Base-by-base conservation (phyloP, 345 rosid species). In the Heritiera littoralis region DNA sequence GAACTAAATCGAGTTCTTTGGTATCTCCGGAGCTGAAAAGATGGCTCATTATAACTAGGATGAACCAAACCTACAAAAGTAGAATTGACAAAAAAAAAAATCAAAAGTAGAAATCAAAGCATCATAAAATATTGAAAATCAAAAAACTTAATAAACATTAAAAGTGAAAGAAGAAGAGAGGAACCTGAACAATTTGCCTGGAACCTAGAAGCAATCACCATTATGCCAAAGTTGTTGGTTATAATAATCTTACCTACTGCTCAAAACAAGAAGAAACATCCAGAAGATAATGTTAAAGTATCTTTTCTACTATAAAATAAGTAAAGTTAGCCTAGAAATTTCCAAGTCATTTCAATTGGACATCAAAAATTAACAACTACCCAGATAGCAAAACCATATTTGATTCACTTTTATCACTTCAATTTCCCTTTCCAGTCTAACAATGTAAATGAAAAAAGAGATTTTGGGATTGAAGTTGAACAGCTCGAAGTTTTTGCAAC, bases 121-220 rank as follows among this genome's bases (percentile, higher is more conserved):
- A 55, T 56, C 5, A 67, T 20, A 56, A 43, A 45, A 13, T 2
- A 35, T 5, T 38, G 1, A 9, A 41, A 30, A 58, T 40, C 18
- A 14, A 3, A 55, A 23, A 54, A 15, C 63, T 20, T 7, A 20
- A n/a, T 7, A 65, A 9, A 46, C 40, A 23, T 41, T 23, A 49
- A 48, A 66, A 45, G 6, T 12, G 15, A 48, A 12, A 56, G 55
- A 7, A 17, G 2, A 1, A 54, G 43, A 75, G 45, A 67, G 17
- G n/a, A 66, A 85, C 86, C 90, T 84, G 83, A 66, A 81, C 45
- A 81, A 66, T 71, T 81, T 17, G 66, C 69, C 23, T 38, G 45
- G 68, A 82, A 77, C 45, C 82, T 76, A 70, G 79, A 71, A 69
- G 67, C 61, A 72, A 32, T 49, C 43, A 51, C 79, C 86, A 80